Conservation (phyloP, 805 yeast genomes). For the Kuraishia hungarica region DNA sequence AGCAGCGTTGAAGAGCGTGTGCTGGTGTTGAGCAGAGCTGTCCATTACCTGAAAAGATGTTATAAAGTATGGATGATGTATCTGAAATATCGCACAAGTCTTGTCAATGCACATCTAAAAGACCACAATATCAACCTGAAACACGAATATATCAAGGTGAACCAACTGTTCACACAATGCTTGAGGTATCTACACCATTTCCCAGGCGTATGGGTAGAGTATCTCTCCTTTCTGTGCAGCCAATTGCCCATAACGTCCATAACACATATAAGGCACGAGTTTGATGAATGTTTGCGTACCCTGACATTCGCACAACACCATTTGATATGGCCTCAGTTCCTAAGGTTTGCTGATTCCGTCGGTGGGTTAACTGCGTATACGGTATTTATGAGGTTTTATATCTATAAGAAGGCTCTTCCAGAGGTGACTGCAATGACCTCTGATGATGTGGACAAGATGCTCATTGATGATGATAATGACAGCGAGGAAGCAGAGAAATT, state of each 20-base stretch:
- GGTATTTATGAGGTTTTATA: constrained; percentile 25
- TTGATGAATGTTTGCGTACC: constrained; percentile 39
- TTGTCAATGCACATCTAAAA: background rate
- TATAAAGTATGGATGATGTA: constrained; percentile 49
- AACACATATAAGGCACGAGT: constrained; percentile 30
- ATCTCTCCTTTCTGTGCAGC: constrained; percentile 31
- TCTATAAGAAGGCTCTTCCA: constrained; percentile 7
- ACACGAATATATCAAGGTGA: constrained; percentile 4
- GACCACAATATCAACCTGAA: background rate
- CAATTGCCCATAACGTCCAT: constrained; percentile 21
- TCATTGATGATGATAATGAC: constrained; percentile 1
- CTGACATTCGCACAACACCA: constrained; percentile 48
- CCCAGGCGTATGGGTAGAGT: constrained; percentile 45
- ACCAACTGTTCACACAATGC: constrained; percentile 35
- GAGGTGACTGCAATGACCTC: background rate
- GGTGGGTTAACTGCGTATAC: constrained; percentile 30
- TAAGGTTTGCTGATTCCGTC: constrained; percentile 34
- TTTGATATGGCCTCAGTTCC: constrained; percentile 44
- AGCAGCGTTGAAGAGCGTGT: constrained; percentile 23
- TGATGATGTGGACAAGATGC: background rate
- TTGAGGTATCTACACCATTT: constrained; percentile 31
- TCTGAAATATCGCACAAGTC: constrained; percentile 29
- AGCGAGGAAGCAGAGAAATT: background rate
- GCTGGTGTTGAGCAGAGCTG: constrained; percentile 46
- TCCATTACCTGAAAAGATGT: constrained; percentile 31